Base-by-base conservation (phyloP, 2,329 filamentous ascomycete genomes). In the Clonostachys rosea region DNA sequence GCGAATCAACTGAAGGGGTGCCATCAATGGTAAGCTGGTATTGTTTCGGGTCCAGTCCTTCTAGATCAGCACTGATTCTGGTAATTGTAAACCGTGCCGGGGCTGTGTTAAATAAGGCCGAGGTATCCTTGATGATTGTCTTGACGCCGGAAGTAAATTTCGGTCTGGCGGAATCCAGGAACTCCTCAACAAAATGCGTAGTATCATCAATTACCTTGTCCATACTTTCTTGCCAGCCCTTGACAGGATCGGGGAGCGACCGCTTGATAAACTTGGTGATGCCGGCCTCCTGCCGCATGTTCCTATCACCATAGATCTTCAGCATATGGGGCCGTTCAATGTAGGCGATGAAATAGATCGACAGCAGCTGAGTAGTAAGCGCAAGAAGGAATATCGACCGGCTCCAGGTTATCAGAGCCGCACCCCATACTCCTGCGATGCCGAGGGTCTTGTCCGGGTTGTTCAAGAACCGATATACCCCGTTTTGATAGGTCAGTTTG, bases 291-390 rank as follows among this genome's bases (percentile, higher is more conserved):
- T 86, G 75, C 49, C 94, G 86, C 42, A 99, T 74, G 56, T 84
- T 86, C 56, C 84, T 78, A 30, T 30, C 24, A 40, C 94, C 92
- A 60, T 99, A 99, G 16, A 97, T 80, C 75, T 96, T 97, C 65
- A 96, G 89, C 91, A 99, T 97, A 65, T 99, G 94, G 13, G 92
- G 94, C 50, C 91, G 86, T 68, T 99, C 94, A 10, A 99, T 88
- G 54, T 92, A 88, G 49, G 95, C 89, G 47, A 99, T 89, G 70
- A 96, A 96, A 33, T 76, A 83, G 34, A 97, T 74, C 2, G 88
- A 94, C 44, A 96, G 74, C 34, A 92, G 80, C 61, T 99, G 94
- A 54, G 89, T 91, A 35, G 91, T 67, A 18, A 96, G 72, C 3
- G 94, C 92, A 55, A 97, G 78, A 61, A 91, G 81, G 63, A 96